A percentile compares a stretch with the other conserved stretches of the same genome.
Conservation (phyloP, 495 filamentous ascomycete species). For the Neurospora tetrasperma region DNA sequence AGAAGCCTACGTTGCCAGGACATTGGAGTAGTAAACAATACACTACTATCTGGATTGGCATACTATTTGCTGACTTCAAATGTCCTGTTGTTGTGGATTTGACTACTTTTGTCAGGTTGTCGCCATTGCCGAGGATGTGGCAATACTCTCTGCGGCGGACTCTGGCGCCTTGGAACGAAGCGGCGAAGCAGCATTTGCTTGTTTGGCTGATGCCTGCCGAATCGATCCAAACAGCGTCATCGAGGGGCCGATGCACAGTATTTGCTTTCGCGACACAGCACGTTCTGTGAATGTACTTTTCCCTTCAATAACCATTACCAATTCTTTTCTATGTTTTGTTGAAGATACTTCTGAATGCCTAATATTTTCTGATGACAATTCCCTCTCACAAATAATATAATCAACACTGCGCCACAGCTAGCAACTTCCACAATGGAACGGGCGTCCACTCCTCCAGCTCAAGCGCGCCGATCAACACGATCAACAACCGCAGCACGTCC, state of each 20-base stretch:
- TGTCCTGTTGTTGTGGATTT: not conserved
- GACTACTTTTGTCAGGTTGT: not conserved
- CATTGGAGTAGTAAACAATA: not conserved
- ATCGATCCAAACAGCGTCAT: not conserved
- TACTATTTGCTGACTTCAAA: not conserved
- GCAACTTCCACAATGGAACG: slow-evolving; percentile 19
- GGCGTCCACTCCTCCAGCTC: slow-evolving; percentile 46
- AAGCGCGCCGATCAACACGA: slow-evolving; percentile 27
- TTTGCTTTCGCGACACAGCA: not conserved
- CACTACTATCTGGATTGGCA: not conserved
- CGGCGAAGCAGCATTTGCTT: not conserved
- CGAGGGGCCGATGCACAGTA: not conserved
- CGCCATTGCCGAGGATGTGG: not conserved
- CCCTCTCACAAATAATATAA: not conserved
- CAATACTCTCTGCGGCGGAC: not conserved
- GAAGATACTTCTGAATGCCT: not conserved
- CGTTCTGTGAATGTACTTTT: not conserved
- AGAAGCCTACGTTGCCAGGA: not conserved
- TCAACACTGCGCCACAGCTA: not conserved
- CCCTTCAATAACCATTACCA: not conserved
- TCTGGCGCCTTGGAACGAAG: not conserved
- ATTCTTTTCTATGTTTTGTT: not conserved
- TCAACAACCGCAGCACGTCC: slow-evolving; percentile 28
- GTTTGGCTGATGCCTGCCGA: not conserved
- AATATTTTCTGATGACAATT: not conserved